Evolutionary conservation across 2,329 filamentous ascomycete genomes (phyloP).

Genomic region (Rosellinia necatrix): DNA sequence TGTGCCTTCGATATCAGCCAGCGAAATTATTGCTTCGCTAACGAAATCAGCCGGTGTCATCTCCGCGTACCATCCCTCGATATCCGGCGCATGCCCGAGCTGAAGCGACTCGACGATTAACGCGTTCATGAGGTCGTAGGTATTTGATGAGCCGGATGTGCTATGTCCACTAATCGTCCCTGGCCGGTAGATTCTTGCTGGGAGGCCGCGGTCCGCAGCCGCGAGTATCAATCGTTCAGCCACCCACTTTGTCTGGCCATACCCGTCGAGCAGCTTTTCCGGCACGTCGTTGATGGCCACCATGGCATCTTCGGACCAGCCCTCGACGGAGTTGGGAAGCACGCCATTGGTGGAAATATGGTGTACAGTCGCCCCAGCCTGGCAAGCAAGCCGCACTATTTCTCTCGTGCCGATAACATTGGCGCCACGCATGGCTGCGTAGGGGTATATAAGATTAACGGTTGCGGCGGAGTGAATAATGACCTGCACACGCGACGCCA

Average conservation of each 20-base stretch:
- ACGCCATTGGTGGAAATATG: slow-evolving; percentile 84
- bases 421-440: slow-evolving; percentile 72
- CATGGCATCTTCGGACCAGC: slow-evolving; percentile 73
- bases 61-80: slow-evolving; percentile 77
- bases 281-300: slow-evolving; percentile 71
- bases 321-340: slow-evolving; percentile 68
- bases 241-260: slow-evolving; percentile 82
- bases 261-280: slow-evolving; percentile 70
- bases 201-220: slow-evolving; percentile 69
- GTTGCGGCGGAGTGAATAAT: slow-evolving; percentile 79
- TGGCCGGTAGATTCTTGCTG: slow-evolving; percentile 71
- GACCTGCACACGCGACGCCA: slow-evolving; percentile 69
- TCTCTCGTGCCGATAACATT: slow-evolving; percentile 82
- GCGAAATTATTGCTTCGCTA: slow-evolving; percentile 71
- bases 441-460: slow-evolving; percentile 81
- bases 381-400: slow-evolving; percentile 71
- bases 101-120: slow-evolving; percentile 78
- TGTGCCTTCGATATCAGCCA: slow-evolving; percentile 66
- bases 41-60: slow-evolving; percentile 88
- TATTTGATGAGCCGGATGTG: slow-evolving; percentile 73
- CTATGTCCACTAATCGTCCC: slow-evolving; percentile 83
- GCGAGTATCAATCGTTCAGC: slow-evolving; percentile 76
- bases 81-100: slow-evolving; percentile 70
- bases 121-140: slow-evolving; percentile 77
- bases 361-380: slow-evolving; percentile 72